A percentile compares a stretch with the other conserved stretches of the same genome.
Conservation (phyloP, 2,329 filamentous ascomycete species). For the Tolypocladium pustulatum region DNA sequence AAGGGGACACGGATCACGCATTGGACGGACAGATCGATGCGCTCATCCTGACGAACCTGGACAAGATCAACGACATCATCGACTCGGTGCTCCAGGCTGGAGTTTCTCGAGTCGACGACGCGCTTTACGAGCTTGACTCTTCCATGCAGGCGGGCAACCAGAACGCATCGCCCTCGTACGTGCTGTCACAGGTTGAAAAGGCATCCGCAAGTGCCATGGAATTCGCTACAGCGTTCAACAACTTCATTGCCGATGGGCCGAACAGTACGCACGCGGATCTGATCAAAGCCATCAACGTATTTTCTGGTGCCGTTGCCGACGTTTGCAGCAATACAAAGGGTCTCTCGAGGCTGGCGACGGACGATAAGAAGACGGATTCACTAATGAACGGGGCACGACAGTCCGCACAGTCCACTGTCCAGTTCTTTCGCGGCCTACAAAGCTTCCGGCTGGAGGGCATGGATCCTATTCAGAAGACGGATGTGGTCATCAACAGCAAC, state of each 20-base stretch:
- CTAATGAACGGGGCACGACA: conserved; percentile 73
- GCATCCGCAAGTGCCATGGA: conserved; percentile 90
- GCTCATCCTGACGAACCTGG: conserved; percentile 73
- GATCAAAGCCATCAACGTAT: conserved; percentile 85
- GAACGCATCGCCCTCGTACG: conserved; percentile 88
- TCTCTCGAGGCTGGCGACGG: conserved; percentile 80
- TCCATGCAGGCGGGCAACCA: conserved; percentile 98
- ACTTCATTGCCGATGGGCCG: conserved; percentile 93
- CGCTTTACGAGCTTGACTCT: conserved; percentile 92
- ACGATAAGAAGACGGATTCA: conserved; percentile 88
- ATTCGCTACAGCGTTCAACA: conserved; percentile 96
- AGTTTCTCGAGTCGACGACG: conserved; percentile 89
- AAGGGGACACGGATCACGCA: conserved; percentile 66
- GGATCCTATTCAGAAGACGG: conserved; percentile 84
- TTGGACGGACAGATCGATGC: conserved; percentile 87
- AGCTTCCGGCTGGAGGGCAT: conserved; percentile 89
- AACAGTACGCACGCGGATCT: conserved; percentile 84
- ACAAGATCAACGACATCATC: conserved; percentile 95
- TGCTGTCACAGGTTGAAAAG: conserved; percentile 95
- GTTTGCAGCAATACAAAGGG: conserved; percentile 96
- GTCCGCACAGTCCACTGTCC: conserved; percentile 77
- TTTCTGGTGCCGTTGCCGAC: conserved; percentile 83
- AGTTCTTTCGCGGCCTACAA: conserved; percentile 89
- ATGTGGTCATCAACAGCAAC: conserved; percentile 95
- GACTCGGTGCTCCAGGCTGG: conserved; percentile 92